These are phyloP conservation scores for Suhomyces panamericanus DNA, from an alignment of 1,139 yeast species.

Conservation along the genomic window DNA sequence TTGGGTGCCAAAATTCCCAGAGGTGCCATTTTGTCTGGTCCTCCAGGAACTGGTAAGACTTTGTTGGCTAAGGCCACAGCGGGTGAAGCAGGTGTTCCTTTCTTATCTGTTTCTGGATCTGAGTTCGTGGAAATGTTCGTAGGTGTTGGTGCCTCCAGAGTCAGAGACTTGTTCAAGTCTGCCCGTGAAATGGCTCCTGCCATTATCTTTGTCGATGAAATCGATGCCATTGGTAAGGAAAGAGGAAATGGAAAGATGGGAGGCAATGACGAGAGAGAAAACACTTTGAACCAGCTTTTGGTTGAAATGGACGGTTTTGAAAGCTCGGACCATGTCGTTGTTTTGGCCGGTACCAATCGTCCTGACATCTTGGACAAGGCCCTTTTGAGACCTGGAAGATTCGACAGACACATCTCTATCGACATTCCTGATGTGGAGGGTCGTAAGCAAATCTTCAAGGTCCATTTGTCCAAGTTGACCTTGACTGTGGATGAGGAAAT, in stretches of 20 bases:
- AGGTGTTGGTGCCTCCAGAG: slow-evolving; percentile 99
- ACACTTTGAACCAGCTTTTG: slow-evolving; percentile 88
- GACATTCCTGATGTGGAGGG: slow-evolving; percentile 94
- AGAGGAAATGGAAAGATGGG: slow-evolving; percentile 86
- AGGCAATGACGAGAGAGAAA: slow-evolving; percentile 93
- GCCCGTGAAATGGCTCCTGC: slow-evolving; percentile 94
- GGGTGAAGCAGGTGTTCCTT: slow-evolving; percentile 98
- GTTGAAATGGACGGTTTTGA: slow-evolving; percentile 99
- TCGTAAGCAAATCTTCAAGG: slow-evolving; percentile 85
- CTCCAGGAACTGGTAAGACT: slow-evolving; percentile 99
- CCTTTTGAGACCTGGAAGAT: slow-evolving; percentile 93
- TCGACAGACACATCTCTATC: slow-evolving; percentile 88
- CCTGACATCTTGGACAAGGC: slow-evolving; percentile 93
- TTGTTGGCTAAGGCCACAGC: slow-evolving; percentile 98
- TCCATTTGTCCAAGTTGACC: slow-evolving; percentile 71
- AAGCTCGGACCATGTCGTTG: slow-evolving; percentile 88
- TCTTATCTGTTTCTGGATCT: slow-evolving; percentile 91
- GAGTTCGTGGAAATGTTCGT: slow-evolving; percentile 98
- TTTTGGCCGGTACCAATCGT: slow-evolving; percentile 94
- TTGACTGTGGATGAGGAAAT: slow-evolving; percentile 49
- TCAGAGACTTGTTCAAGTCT: slow-evolving; percentile 87
- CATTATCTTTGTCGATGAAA: slow-evolving; percentile 93
- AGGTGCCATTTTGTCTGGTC: slow-evolving; percentile 96
- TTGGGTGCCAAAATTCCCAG: slow-evolving; percentile 97
- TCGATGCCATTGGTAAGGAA: slow-evolving; percentile 96